Evolutionary conservation across 2,329 filamentous ascomycete genomes (phyloP).

Genomic region (Aphanocladium album): DNA sequence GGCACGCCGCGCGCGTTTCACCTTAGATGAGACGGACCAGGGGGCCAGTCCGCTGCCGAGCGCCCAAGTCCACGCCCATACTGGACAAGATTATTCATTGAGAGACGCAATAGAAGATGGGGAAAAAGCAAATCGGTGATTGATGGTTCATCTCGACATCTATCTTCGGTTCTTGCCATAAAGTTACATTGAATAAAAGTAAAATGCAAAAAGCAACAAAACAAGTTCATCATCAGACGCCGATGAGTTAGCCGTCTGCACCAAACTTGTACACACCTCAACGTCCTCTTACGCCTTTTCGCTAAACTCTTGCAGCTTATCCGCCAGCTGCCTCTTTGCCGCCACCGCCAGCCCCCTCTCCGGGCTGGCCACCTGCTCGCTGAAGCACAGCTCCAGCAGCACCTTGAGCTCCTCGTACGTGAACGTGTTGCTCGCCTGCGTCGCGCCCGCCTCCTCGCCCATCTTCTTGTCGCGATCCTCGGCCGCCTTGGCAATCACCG

Average conservation of each 20-base stretch:
- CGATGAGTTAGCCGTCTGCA: too few species aligned
- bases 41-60: neutral
- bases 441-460: constrained; percentile 22
- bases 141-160: neutral
- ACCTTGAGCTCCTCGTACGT: constrained; percentile 63
- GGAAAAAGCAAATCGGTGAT: too few species aligned
- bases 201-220: neutral
- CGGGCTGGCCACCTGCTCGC: constrained; percentile 59
- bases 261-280: neutral
- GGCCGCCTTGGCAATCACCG: constrained; percentile 58
- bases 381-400: constrained; percentile 62
- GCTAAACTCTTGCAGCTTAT: constrained; percentile 63
- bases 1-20: constrained; percentile 2
- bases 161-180: neutral
- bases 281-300: constrained; percentile 60
- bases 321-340: constrained; percentile 64
- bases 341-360: constrained; percentile 63
- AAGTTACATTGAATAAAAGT: neutral
- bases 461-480: constrained; percentile 35
- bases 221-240: neutral
- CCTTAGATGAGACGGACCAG: constrained; percentile 10
- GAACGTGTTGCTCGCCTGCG: constrained; percentile 39
- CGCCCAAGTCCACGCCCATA: neutral
- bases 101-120: too few species aligned
- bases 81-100: neutral